Base-by-base conservation (phyloP, 179 eudicot species). In the Amaranthus tricolor region DNA sequence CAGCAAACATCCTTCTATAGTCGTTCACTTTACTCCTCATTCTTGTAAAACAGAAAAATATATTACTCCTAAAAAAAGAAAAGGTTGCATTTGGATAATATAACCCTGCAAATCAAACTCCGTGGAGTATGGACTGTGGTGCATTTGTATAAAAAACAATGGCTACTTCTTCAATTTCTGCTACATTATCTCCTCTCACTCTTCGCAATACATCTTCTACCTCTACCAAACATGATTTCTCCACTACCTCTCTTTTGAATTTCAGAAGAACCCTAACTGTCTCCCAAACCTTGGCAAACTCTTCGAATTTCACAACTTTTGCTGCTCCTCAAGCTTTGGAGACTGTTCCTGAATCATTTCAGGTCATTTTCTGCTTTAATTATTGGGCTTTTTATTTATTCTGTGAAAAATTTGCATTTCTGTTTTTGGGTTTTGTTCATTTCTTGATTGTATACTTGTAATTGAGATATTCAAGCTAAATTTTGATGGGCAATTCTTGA, bases 321-420 rank as follows among this genome's bases (percentile, higher is more conserved):
- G 87, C 96, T 66, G 89, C 88, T 16, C 91, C 98, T 79, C 89
- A 91, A 79, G 84, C 68, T 9, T 73, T 91, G 82, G 93, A 84
- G 6, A 71, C 73, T 66, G 70, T 40, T 24, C 44, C 79, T 9
- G 73, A 78, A 24, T 19, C 80, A 13, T 58, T 79, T 72, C 81
- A 83, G 86, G 93, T 89, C 50, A 44, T 49, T 7, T 3, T 50
- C 17, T 53, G 20, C 3, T 21, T 53, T 0, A 12, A 43, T 48
- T n/a, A 40, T 0, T 4, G 8, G 5, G n/a, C n/a, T n/a, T n/a
- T n/a, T n/a, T n/a, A n/a, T n/a, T n/a, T n/a, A n/a, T n/a, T n/a
- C n/a, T n/a, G n/a, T n/a, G n/a, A n/a, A n/a, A n/a, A n/a, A n/a
- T n/a, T n/a, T n/a, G n/a, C n/a, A n/a, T n/a, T n/a, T n/a, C n/a